Conservation (phyloP, 2,329 filamentous ascomycete genomes). For the Alternaria alternata region DNA sequence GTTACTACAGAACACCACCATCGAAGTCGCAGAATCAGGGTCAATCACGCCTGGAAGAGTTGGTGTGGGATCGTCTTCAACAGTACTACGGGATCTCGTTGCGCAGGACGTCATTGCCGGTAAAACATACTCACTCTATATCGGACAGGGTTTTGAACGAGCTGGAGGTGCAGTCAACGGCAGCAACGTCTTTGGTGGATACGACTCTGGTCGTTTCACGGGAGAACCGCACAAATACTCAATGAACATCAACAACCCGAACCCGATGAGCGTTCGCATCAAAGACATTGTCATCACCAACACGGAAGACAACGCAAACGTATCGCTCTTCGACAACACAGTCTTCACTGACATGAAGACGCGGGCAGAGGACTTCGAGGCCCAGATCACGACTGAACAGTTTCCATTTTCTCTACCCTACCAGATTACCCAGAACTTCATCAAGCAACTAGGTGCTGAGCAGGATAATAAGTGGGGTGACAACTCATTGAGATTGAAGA, state of each 20-base stretch:
- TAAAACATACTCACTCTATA: conserved; percentile 54
- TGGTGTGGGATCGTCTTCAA: conserved; percentile 53
- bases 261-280: conserved; percentile 51
- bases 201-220: conserved; percentile 54
- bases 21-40: conserved; percentile 47
- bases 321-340: conserved; percentile 46
- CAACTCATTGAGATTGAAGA: conserved; percentile 48
- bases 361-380: conserved; percentile 47
- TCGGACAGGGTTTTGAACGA: conserved; percentile 53
- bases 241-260: conserved; percentile 41
- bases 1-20: conserved; percentile 43
- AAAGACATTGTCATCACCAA: conserved; percentile 52
- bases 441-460: conserved; percentile 45
- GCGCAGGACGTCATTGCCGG: conserved; percentile 48
- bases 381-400: conserved; percentile 54
- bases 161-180: conserved; percentile 54
- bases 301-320: conserved; percentile 37
- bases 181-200: conserved; percentile 55
- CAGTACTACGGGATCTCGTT: conserved; percentile 50
- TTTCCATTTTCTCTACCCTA: conserved; percentile 54
- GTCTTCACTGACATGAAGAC: conserved; percentile 45
- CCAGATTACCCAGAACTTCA: conserved; percentile 53
- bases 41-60: conserved; percentile 45
- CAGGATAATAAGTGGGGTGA: conserved; percentile 50
- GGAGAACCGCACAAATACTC: conserved; percentile 45